Percentiles rank a stretch among this genome's conserved stretches.
Evolutionary conservation across 192 early-diverging fungal species (phyloP).

Genomic region (Umbelopsis vinacea): DNA sequence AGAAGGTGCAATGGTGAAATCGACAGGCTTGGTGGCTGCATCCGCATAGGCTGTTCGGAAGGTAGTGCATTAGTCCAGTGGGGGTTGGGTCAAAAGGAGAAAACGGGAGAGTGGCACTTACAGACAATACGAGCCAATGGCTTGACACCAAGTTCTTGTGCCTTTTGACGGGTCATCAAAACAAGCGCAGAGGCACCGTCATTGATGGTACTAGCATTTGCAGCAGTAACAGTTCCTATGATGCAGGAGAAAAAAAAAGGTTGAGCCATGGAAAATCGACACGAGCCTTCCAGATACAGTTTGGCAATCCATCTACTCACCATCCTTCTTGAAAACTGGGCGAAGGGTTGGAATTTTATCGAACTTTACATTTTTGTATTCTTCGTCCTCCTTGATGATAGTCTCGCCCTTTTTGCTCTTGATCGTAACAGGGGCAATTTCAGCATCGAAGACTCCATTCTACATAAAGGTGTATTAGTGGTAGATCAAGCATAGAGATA

Average conservation of each 20-base stretch:
- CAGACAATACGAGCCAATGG: constrained; percentile 87
- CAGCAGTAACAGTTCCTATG: constrained; percentile 87
- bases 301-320: constrained; percentile 30
- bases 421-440: constrained; percentile 86
- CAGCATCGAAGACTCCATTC: constrained; percentile 76
- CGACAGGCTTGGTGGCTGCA: constrained; percentile 86
- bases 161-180: constrained; percentile 78
- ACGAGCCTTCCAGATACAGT: too few relatives aligned
- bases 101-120: constrained; percentile 15
- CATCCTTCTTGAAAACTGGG: constrained; percentile 86
- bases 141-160: constrained; percentile 74
- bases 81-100: neutral
- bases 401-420: constrained; percentile 84
- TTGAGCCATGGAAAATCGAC: neutral
- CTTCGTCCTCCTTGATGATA: constrained; percentile 85
- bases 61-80: neutral
- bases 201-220: constrained; percentile 94
- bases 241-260: constrained; percentile 19
- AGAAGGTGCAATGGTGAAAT: constrained; percentile 95
- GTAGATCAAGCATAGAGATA: neutral
- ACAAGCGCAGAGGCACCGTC: constrained; percentile 95
- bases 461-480: neutral
- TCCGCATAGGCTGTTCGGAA: constrained; percentile 71
- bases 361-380: constrained; percentile 92
- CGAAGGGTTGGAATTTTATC: constrained; percentile 82